Conservation (phyloP, 495 filamentous ascomycete species). For the Podospora fimiseda region DNA sequence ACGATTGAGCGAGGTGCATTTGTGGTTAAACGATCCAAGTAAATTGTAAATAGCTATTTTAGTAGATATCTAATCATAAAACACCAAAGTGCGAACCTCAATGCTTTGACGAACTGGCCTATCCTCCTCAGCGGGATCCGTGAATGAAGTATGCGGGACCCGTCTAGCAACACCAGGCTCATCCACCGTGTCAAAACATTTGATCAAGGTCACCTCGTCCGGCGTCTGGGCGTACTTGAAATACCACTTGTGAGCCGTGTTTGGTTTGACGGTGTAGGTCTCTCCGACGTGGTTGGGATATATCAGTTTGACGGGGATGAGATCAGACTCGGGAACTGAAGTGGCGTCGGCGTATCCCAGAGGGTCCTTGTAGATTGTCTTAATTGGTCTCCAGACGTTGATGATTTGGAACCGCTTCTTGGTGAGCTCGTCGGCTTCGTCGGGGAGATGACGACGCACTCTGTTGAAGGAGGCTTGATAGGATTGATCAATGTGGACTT, state of each 20-base stretch:
- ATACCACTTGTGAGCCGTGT: conserved; percentile 58
- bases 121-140: conserved; percentile 45
- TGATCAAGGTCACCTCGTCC: conserved; percentile 58
- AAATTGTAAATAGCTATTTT: background rate
- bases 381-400: conserved; percentile 74
- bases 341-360: conserved; percentile 55
- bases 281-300: conserved; percentile 70
- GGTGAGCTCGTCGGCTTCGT: conserved; percentile 55
- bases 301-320: conserved; percentile 62
- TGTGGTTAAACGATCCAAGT: conserved; percentile 32
- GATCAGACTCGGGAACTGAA: conserved; percentile 57
- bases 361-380: conserved; percentile 55
- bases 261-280: conserved; percentile 60
- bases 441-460: conserved; percentile 55
- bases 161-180: conserved; percentile 52
- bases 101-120: conserved; percentile 53
- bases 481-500: conserved; percentile 69
- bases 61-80: conserved; percentile 18
- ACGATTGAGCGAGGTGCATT: conserved; percentile 51
- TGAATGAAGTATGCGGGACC: conserved; percentile 60
- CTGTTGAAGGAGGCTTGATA: conserved; percentile 52
- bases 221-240: conserved; percentile 68
- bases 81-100: conserved; percentile 42
- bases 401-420: conserved; percentile 67
- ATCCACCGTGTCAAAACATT: conserved; percentile 65